Conservation (phyloP, 169 alveolate species). For the Besnoitia besnoiti region DNA sequence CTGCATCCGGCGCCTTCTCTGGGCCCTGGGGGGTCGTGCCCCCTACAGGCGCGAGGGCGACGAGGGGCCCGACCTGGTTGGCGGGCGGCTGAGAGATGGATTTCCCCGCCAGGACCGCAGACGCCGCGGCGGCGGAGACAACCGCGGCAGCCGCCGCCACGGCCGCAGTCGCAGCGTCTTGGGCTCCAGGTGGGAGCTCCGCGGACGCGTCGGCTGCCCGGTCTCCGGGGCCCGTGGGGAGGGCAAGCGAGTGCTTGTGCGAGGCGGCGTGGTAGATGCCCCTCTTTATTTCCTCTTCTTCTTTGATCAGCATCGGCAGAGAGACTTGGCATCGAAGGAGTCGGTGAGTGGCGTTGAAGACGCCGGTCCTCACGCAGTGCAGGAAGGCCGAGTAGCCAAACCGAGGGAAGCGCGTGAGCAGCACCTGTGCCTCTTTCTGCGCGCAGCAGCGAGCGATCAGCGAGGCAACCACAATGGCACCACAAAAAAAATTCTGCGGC, state of each 20-base stretch:
- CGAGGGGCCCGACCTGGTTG: too few species aligned
- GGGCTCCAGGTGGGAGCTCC: neutral
- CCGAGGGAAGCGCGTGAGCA: conserved; percentile 34
- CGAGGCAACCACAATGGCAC: neutral
- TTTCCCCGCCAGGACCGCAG: neutral
- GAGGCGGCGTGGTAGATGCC: neutral
- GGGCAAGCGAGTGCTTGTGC: neutral
- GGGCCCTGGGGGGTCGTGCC: too few species aligned
- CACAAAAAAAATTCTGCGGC: neutral
- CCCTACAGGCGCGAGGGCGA: too few species aligned
- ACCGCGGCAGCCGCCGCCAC: neutral
- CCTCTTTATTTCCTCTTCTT: neutral
- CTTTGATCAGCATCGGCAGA: neutral
- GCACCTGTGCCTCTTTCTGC: conserved; percentile 37
- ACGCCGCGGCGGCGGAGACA: neutral
- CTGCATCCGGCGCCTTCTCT: too few species aligned
- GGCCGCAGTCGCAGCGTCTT: neutral
- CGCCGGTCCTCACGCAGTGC: conserved; percentile 7
- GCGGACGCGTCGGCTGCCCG: neutral
- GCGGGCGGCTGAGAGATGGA: too few species aligned
- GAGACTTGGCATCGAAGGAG: conserved; percentile 32
- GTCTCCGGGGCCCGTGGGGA: too few species aligned
- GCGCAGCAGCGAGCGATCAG: neutral
- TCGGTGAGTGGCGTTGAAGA: conserved; percentile 44
- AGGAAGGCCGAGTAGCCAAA: conserved; percentile 46